These are phyloP conservation scores for Paramecium caudatum DNA, from an alignment of 73 alveolate genomes.

Conservation along the genomic window DNA sequence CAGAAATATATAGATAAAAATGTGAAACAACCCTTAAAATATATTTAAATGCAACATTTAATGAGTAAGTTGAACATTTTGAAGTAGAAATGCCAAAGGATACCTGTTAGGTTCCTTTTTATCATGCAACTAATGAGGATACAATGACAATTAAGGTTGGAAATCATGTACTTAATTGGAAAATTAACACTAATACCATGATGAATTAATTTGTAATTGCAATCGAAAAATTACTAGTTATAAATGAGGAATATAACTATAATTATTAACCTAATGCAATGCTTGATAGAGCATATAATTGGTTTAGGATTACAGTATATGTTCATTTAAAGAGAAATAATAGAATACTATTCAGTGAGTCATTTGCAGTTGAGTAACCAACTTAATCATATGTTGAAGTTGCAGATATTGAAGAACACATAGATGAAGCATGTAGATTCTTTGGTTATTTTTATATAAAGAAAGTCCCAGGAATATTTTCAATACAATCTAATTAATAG, in stretches of 20 bases:
- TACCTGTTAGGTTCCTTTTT: not conserved
- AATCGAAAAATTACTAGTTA: conserved; percentile 4
- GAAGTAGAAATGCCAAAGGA: conserved; percentile 15
- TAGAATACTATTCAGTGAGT: conserved; percentile 39
- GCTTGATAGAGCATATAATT: conserved; percentile 20
- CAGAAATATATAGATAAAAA: conserved; percentile 48
- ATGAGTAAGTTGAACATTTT: not conserved
- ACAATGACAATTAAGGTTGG: not conserved
- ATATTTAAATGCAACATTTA: not conserved
- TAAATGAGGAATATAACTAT: conserved; percentile 51
- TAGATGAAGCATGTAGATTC: conserved; percentile 49
- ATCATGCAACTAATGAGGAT: not conserved
- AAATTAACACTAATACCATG: not conserved
- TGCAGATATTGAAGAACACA: conserved; percentile 29
- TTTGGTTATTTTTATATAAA: conserved; percentile 37
- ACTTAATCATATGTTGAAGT: not conserved
- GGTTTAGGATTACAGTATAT: conserved; percentile 48
- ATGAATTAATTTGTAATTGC: not conserved
- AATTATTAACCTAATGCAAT: conserved; percentile 2
- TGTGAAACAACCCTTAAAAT: conserved; percentile 12
- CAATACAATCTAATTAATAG: not conserved
- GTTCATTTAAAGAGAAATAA: conserved; percentile 23
- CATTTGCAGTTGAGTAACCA: not conserved
- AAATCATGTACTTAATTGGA: not conserved
- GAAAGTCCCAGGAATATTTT: conserved; percentile 3